Base-by-base conservation (phyloP, 352 stramenopile species). In the Globisporangium irregulare region DNA sequence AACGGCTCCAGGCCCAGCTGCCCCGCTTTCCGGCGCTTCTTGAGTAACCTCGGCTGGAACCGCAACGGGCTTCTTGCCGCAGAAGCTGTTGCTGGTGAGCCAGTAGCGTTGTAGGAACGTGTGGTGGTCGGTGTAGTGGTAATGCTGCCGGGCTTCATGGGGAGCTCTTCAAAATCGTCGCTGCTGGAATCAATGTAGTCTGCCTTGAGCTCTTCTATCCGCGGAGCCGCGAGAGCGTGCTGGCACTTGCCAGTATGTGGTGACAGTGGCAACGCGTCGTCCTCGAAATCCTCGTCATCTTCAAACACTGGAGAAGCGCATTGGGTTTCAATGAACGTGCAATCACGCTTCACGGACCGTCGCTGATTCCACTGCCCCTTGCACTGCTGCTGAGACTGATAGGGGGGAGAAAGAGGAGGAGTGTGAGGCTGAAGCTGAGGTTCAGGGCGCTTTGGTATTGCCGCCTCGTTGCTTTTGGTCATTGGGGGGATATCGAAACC, bases 301-400 rank as follows among this genome's bases (percentile, higher is more conserved):
- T 67, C 62, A 41, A 51, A 60, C 62, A 53, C 25, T 18, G 50
- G 36, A 0, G 59, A 62, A 9, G 27, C 36, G 32, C 57, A 55
- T 32, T 36, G 34, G 24, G 15, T 65, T 24, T 72, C 67, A 29
- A 72, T 60, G 61, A 68, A 72, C 46, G 67, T 50, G 48, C 67
- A 72, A 27, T 72, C 67, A 29, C 67, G 67, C 62, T 72, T 72
- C n/a, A 72, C 67, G 1, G 67, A 72, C 55, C 67, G 67, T 12
- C 67, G 67, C 43, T 72, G 54, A 56, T 29, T 56, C 67, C 67
- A 72, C 34, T 68, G 29, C 27, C 20, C 15, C 29, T 48, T 38
- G 24, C 18, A 24, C 15, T 32, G 9, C 32, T 63, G 55, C 43
- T 24, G 29, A 50, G 41, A 22, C 55, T 24, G 29, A n/a, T 18